Conservation (phyloP, 2,329 filamentous ascomycete genomes). For the Ceratocystiopsis minuta region DNA sequence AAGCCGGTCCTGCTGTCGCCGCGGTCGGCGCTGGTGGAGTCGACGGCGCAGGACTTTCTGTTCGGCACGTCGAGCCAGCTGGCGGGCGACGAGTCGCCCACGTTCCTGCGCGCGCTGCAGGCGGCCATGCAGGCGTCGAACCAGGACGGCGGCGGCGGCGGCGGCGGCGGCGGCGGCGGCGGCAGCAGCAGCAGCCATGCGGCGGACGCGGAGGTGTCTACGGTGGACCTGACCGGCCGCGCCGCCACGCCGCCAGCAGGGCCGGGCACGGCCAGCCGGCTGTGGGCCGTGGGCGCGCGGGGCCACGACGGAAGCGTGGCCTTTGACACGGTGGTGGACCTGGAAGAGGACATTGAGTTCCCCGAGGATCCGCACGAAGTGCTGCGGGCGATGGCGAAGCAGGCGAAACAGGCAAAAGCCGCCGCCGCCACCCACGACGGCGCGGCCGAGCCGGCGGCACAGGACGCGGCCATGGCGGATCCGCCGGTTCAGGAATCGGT, state of each 20-base stretch:
- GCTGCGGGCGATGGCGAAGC: conserved; percentile 7
- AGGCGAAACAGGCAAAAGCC: no score
- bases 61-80: conserved; percentile 81
- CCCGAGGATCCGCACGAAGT: conserved; percentile 10
- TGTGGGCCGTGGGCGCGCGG: conserved; percentile 57
- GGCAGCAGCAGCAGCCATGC: conserved; percentile 12
- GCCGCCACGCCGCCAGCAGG: no score
- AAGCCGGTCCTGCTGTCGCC: conserved; percentile 47
- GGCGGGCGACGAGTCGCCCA: conserved; percentile 52
- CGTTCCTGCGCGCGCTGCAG: conserved; percentile 43
- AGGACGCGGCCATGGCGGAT: no score
- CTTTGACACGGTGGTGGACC: conserved; percentile 42
- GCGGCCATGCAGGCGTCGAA: conserved; percentile 43
- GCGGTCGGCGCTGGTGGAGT: conserved; percentile 44
- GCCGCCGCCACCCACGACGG: no score
- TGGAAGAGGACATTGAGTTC: conserved; percentile 26
- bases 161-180: conserved; percentile 14
- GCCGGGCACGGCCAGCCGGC: conserved; percentile 14
- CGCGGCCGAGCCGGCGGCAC: no score
- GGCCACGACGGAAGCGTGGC: conserved; percentile 47
- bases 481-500: no score
- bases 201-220: background rate
- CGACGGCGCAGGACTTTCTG: conserved; percentile 54
- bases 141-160: conserved; percentile 16
- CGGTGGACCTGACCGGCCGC: conserved; percentile 1